These are phyloP conservation scores for Globisporangium irregulare DNA, from an alignment of 352 stramenopile species.

Conservation along the genomic window DNA sequence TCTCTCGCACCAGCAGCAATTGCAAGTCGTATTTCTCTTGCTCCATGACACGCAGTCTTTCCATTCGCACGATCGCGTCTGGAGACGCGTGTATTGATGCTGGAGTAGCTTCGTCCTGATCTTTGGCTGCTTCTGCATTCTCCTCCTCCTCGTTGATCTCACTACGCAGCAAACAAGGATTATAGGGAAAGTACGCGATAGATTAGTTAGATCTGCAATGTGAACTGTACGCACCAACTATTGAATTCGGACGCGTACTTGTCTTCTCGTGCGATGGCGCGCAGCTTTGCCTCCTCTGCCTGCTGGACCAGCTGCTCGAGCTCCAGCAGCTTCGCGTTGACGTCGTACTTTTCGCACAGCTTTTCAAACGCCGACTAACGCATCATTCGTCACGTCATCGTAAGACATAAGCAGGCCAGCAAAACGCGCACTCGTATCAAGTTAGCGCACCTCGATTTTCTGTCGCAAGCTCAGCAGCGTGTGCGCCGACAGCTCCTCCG, in stretches of 20 bases:
- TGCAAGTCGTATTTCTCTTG: slow-evolving; percentile 49
- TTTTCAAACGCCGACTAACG: slow-evolving; percentile 40
- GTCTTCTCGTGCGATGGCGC: slow-evolving; percentile 27
- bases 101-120: neutral
- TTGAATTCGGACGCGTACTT: slow-evolving; percentile 5
- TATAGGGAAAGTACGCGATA: neutral
- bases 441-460: slow-evolving; percentile 32
- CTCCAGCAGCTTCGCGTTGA: slow-evolving; percentile 45
- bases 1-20: slow-evolving; percentile 31
- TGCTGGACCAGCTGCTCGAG: slow-evolving; percentile 47
- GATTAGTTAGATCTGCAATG: neutral
- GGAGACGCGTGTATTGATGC: slow-evolving; percentile 18
- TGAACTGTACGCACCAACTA: too few relatives aligned
- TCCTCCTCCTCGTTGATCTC: slow-evolving; percentile 4
- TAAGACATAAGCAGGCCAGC: too few relatives aligned
- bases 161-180: neutral
- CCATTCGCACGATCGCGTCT: slow-evolving; percentile 34
- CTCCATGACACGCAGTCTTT: slow-evolving; percentile 50
- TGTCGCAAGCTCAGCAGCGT: slow-evolving; percentile 50
- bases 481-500: slow-evolving; percentile 39
- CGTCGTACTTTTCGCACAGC: slow-evolving; percentile 45
- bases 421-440: too few relatives aligned
- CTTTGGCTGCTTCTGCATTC: slow-evolving; percentile 9
- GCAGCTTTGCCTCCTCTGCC: slow-evolving; percentile 38
- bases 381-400: neutral